Base-by-base conservation (phyloP, 1,139 yeast species). In the Trichomonascaceae sp. region DNA sequence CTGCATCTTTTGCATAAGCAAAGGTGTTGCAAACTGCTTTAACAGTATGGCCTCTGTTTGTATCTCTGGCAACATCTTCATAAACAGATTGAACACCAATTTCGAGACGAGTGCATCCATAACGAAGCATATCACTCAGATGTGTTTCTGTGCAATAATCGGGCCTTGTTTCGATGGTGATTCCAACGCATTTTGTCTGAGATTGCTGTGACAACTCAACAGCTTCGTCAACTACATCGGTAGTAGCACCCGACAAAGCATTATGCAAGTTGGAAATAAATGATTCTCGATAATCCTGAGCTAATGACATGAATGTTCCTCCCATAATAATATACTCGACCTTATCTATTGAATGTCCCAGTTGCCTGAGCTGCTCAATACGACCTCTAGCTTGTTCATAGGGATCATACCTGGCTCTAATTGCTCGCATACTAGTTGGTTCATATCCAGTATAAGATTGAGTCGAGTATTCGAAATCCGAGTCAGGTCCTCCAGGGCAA, bases 401-500 rank as follows among this genome's bases (percentile, higher is more conserved):
- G 0, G 99, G 99, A 69, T 93, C 99, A 67, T 93, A 95, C 63
- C 99, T 80, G 0, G 99, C 99, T 60, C 99, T 78, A 61, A 93
- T 93, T 10, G 99, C 99, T 65, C 99, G 80, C 99, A 93, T 93
- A 1, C 97, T 90, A 0, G 99, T 93, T 7, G 99, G 99, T 68
- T 93, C 99, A 67, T 95, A 93, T 44, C 99, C 99, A 0, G 99
- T 93, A 66, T 93, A 93, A 1, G 98, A 90, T 71, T 93, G 99
- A 1, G 99, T 93, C 1, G 96, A 88, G 70, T 93, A 93, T 68
- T 93, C 99, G 67, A 93, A 93, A 73, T 93, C 99, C 1, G 96
- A 86, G 70, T 93, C 99, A 1, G 99, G 99, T 1, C 99, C 99
- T 57, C 99, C 99, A 3, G 99, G 99, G 74, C 99, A 93, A 69